Base-by-base conservation (phyloP, 2,329 filamentous ascomycete species). In the Neophaeococcomyces mojaviensis region DNA sequence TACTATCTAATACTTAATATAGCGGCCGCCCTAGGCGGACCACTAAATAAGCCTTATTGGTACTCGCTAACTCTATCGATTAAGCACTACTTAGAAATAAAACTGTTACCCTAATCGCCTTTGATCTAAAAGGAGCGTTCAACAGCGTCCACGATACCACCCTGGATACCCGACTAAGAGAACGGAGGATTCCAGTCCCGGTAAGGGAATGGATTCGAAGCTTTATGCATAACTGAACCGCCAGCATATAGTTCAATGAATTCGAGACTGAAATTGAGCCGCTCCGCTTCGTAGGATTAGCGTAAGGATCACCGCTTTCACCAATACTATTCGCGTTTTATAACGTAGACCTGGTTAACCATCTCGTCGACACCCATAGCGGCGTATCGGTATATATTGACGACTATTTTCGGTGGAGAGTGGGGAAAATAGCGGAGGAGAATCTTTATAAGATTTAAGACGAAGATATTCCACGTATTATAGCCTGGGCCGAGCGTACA, bases 301-400 rank as follows among this genome's bases (percentile, higher is more conserved):
- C 56, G 7, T 52, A 64, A 50, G 61, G 61, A 2, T 68, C 61
- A 2, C 62, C 59, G 3, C 50, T 68, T 4, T 68, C 62, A 7
- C 62, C 55, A 10, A 61, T 64, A 15, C 50, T 65, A 12, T 68
- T 64, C 46, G 59, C 66, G 20, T 64, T 66, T 54, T 66, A 63
- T 51, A 68, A 68, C 42, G 59, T 60, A 46, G 59, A 67, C 47
- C 57, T 68, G 13, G 58, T 68, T 5, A 48, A 68, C 42, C 40
- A 49, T 37, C 45, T 48, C 20, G 64, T 68, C 38, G 49, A 61
- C 35, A 49, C 44, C 26, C 39, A 59, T 20, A 52, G 56, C 41
- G 61, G 57, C 46, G 56, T 57, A 28, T 61, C 48, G 26, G 55
- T 16, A 26, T 46, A 41, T 22, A 47, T 47, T 20, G 44, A 47